Evolutionary conservation across 2,329 filamentous ascomycete genomes (phyloP), one percentile per base, ranked within the genome.

Genomic region (Huntiella abstrusa): DNA sequence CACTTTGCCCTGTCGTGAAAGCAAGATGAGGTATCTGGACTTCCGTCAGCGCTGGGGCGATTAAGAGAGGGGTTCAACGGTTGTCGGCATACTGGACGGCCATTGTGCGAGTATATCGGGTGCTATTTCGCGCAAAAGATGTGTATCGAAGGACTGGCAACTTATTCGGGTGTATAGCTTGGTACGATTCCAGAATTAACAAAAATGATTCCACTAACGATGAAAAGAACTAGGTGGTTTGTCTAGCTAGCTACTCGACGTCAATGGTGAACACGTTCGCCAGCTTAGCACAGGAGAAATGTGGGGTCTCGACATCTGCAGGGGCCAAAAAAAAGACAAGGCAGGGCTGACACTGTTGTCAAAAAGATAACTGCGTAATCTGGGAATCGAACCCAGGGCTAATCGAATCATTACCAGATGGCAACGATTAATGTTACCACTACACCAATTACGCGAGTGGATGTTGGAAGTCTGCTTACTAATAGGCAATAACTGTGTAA

Each of bases 1-100:
- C 67, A 98, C 91, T 81, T 98, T 98, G 69, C 91, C 91, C 72
- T 98, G 91, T 58, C 91, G 79, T 53, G 88, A 96, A 55, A 98
- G 80, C 62, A 98, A 77, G 63, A 98, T 96, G 56, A 98, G 71
- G 63, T 98, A 98, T 70, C 91, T 96, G 58, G 51, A 46, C 49
- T 46, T n/a, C 19, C 16, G 47, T 48, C 37, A 48, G 41, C 16
- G 17, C 22, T 40, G 28, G 12, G 6, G 41, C 17, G 22, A 15
- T 13, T 15, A 13, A 17, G 5, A 12, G 7, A 12, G 8, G 16
- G 12, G 19, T 19, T 46, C 37, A 17, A 34, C 12, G 28, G 41
- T 33, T 17, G 41, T 15, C 16, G 17, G 43, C 48, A 39, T 59
- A 67, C 64, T 66, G 64, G 52, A 67, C 65, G 49, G 64, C 64